Percentiles rank a stretch among this genome's conserved stretches.
phyloP scores from a whole-genome alignment of 176 grass and related monocot genomes.

The Oryza australiensis region DNA sequence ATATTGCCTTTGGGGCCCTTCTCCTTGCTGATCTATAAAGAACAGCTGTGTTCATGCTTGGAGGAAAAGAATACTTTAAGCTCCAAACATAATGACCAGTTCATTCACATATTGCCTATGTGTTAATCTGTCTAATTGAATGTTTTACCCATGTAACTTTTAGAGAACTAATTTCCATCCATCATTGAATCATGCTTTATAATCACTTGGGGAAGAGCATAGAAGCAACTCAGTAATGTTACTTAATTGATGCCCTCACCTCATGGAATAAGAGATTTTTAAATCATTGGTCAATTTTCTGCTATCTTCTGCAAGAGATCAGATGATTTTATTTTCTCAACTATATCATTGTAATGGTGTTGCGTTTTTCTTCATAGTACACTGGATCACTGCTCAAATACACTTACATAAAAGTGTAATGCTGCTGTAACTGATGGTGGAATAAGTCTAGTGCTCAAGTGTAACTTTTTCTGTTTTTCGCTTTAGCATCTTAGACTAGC shows the following conservation, averaged over 20 bases:
- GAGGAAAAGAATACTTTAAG: background rate
- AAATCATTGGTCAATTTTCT: constrained; percentile 50
- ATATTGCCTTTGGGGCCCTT: background rate
- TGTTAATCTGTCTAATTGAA: background rate
- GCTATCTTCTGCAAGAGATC: constrained; percentile 29
- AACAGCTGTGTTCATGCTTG: background rate
- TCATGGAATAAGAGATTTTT: constrained; percentile 48
- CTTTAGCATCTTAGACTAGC: too few relatives aligned
- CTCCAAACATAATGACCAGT: background rate
- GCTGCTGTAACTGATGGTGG: too few relatives aligned
- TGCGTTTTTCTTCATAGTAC: constrained; percentile 9
- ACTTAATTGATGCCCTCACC: constrained; percentile 48
- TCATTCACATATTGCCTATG: background rate
- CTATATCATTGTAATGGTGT: constrained; percentile 3
- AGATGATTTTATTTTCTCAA: constrained; percentile 11
- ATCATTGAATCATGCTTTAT: background rate
- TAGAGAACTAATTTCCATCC: background rate
- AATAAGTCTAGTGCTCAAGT: too few relatives aligned
- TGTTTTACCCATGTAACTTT: background rate
- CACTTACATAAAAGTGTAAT: background rate
- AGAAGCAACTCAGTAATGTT: constrained; percentile 1
- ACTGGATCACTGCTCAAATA: background rate
- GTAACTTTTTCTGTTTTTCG: too few relatives aligned
- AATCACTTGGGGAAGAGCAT: background rate
- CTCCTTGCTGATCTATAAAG: background rate